Evolutionary conservation across 2,329 filamentous ascomycete species (phyloP).

Genomic region (Colletotrichum liaoningense): DNA sequence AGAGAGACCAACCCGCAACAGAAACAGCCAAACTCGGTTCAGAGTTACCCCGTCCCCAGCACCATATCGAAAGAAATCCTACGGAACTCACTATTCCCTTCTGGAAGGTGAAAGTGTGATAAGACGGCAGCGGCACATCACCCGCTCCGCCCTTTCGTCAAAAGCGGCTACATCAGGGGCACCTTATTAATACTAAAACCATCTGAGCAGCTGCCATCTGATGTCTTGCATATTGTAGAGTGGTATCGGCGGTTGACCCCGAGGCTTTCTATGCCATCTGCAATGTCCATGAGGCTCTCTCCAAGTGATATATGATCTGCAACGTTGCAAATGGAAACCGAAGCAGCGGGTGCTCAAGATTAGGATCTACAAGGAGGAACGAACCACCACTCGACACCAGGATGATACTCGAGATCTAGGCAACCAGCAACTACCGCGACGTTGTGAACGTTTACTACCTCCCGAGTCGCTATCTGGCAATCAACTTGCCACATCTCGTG

Average conservation of each 20-base stretch:
- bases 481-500: background rate
- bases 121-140: conserved; percentile 6
- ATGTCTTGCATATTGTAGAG: conserved; percentile 26
- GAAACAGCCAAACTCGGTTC: background rate
- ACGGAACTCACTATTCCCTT: background rate
- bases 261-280: background rate
- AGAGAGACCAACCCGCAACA: background rate
- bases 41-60: background rate
- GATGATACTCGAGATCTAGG: background rate
- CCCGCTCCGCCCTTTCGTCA: background rate
- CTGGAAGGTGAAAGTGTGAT: conserved; percentile 4
- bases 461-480: too few relatives aligned
- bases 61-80: background rate
- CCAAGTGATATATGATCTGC: background rate
- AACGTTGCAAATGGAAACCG: conserved; percentile 21
- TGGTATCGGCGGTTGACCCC: background rate
- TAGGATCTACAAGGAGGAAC: too few relatives aligned
- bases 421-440: background rate
- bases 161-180: background rate
- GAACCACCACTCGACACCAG: background rate
- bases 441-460: background rate
- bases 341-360: background rate
- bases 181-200: background rate
- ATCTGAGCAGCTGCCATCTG: conserved; percentile 20
- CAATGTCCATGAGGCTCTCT: conserved; percentile 11